Base-by-base conservation (phyloP, 164 flowering plant species). In the Magnolia officinalis region DNA sequence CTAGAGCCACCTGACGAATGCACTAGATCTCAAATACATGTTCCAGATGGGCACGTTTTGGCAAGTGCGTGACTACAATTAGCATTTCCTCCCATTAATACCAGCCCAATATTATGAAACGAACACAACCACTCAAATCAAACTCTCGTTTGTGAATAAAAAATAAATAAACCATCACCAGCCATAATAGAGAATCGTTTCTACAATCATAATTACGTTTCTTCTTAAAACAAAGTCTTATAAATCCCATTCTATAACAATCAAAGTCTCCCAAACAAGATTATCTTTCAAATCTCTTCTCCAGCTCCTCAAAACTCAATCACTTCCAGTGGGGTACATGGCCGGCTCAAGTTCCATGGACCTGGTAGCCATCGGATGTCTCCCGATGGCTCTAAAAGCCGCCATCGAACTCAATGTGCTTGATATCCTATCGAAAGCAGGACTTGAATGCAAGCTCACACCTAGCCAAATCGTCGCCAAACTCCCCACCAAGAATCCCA, bases 331-430 rank as follows among this genome's bases (percentile, higher is more conserved):
- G 11, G 18, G 19, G n/a, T 18, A 29, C 19, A 14, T 16, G 50
- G 71, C 50, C 14, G 13, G 9, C 8, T 29, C 20, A 31, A 29
- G 49, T 50, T 95, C 94, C 71, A 86, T 91, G 90, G 90, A 90
- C 63, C 79, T 95, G 10, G 84, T 86, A 19, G 79, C 85, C 83
- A 6, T 89, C 94, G 1, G 91, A 87, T 68, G 51, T 10, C 88
- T 89, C 0, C 96, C 97, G 21, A 91, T 91, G 97, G 87, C 86
- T 8, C 84, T 94, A 6, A 88, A 91, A 68, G 75, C 97, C 0
- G 88, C 89, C 72, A 77, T 91, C 1, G 97, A 94, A 71, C 91
- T 94, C 18, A 89, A 89, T 65, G 81, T 92, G 6, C 80, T 92
- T 0, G 98, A 94, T 78, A 86, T 87, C 85, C 87, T 92, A 6